phyloP scores from a whole-genome alignment of 768 basidiomycete species.

The Mycena galopus region DNA sequence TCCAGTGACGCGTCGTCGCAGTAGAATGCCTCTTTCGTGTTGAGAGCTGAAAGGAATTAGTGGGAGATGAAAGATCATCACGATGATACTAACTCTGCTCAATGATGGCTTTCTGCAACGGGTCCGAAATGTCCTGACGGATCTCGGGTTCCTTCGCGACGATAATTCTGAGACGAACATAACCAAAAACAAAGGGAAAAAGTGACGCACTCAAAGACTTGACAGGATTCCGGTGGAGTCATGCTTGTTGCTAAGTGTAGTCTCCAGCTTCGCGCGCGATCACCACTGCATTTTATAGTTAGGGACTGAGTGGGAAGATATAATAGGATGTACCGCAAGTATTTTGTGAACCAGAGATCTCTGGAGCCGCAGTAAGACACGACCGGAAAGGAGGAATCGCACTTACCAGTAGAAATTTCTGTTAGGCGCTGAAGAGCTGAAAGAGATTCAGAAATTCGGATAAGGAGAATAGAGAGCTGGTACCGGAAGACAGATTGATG shows the following conservation, averaged over 20 bases:
- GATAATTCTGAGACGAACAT: conserved; percentile 11
- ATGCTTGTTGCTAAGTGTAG: conserved; percentile 78
- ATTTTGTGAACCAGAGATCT: conserved; percentile 75
- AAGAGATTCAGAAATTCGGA: conserved; percentile 13
- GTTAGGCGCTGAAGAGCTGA: conserved; percentile 76
- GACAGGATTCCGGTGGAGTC: conserved; percentile 68
- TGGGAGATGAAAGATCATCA: neutral
- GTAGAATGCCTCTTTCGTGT: conserved; percentile 72
- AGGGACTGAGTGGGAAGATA: neutral
- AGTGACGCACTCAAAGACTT: conserved; percentile 73
- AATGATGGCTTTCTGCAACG: conserved; percentile 75
- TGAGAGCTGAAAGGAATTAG: conserved; percentile 60
- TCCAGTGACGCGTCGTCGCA: conserved; percentile 74
- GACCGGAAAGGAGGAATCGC: neutral
- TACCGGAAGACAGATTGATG: conserved; percentile 76
- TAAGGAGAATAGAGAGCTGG: conserved; percentile 8
- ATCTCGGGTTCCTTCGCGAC: conserved; percentile 65
- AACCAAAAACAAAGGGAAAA: neutral
- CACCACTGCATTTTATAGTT: conserved; percentile 56
- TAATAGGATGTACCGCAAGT: conserved; percentile 61
- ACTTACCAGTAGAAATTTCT: conserved; percentile 75
- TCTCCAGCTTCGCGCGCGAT: conserved; percentile 79
- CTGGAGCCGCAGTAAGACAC: conserved; percentile 47
- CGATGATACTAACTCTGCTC: conserved; percentile 64
- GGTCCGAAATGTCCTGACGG: conserved; percentile 72